phyloP scores from a whole-genome alignment of 192 early-diverging fungal genomes.

The Obelidium mucronatum region DNA sequence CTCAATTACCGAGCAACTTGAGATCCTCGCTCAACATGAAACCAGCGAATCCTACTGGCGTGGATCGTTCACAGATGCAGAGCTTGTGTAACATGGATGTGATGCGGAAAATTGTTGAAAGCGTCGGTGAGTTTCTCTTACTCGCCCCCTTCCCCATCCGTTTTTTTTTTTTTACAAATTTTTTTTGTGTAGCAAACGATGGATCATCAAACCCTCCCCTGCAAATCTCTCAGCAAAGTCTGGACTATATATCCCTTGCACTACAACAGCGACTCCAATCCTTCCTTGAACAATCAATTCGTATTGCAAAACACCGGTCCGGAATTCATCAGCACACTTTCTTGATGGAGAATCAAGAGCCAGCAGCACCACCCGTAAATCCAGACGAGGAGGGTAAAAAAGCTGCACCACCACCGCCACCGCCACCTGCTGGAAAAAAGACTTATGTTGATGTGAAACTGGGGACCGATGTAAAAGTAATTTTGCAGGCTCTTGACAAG shows the following conservation, averaged over 20 bases:
- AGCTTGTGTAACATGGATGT: slow-evolving; percentile 3
- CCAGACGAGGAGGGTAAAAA: background rate
- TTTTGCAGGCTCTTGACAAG: slow-evolving; percentile 13
- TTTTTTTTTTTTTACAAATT: too few relatives aligned
- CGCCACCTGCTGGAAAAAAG: background rate
- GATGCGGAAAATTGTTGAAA: background rate
- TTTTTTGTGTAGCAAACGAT: too few relatives aligned
- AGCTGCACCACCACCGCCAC: background rate
- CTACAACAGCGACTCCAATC: slow-evolving; percentile 7
- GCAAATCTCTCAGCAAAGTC: background rate
- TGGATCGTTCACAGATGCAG: slow-evolving; percentile 28
- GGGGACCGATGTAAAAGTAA: slow-evolving; percentile 8
- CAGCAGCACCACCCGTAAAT: background rate
- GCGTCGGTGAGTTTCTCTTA: too few relatives aligned
- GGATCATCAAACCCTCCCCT: background rate
- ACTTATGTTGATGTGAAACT: slow-evolving; percentile 24
- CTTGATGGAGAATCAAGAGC: background rate
- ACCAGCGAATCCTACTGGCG: slow-evolving; percentile 17
- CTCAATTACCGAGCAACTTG: background rate
- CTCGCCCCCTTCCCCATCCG: too few relatives aligned
- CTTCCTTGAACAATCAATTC: slow-evolving; percentile 20
- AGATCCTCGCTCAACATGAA: too few relatives aligned
- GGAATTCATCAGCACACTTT: slow-evolving; percentile 32
- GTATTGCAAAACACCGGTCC: slow-evolving; percentile 27
- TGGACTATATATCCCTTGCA: slow-evolving; percentile 32